Base-by-base conservation (phyloP, 208 protist genomes). In the Crithidia expoeki region DNA sequence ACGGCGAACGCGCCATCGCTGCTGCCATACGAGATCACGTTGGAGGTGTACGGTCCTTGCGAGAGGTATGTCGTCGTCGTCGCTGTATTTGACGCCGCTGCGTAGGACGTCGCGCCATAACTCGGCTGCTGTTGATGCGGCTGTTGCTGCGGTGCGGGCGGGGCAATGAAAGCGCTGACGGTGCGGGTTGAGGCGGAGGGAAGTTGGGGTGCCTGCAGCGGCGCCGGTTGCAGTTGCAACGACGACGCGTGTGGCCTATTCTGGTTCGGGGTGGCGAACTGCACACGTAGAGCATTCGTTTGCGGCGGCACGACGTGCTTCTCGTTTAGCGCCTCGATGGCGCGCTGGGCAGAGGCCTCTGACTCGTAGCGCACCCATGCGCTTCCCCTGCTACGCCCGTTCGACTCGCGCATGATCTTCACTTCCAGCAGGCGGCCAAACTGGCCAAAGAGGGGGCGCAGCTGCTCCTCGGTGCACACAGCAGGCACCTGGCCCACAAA, bases 401-500 rank as follows among this genome's bases (percentile, higher is more conserved):
- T 80, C 7, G 69, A 52, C 79, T 94, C 89, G 30, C 89, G 85
- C 89, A 96, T 94, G 51, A 96, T 91, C 56, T 88, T 88, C 27
- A 96, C 81, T 59, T 94, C 92, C 42, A 94, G 76, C 32, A 94
- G 76, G 6, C 47, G 44, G 21, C 92, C 92, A 44, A 89, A 94
- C 11, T 80, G 78, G 19, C 68, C 72, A 68, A 96, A 94, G 16
- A 94, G 59, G 10, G 89, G 81, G 0, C 72, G 72, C 34, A 96
- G 78, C 68, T 89, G 81, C n/a, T 94, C 84, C 80, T 96, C 88
- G 16, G 87, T 91, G 59, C 85, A 89, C 60, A 96, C 85, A 0
- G 83, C 83, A n/a, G 92, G 89, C 27, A 96, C 89, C 74, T 94
- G 92, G 0, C 92, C 88, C 11, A 96, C 92, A 72, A 96, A 96